Conservation (phyloP, 2,329 filamentous ascomycete genomes). For the Xylariaceae sp. region DNA sequence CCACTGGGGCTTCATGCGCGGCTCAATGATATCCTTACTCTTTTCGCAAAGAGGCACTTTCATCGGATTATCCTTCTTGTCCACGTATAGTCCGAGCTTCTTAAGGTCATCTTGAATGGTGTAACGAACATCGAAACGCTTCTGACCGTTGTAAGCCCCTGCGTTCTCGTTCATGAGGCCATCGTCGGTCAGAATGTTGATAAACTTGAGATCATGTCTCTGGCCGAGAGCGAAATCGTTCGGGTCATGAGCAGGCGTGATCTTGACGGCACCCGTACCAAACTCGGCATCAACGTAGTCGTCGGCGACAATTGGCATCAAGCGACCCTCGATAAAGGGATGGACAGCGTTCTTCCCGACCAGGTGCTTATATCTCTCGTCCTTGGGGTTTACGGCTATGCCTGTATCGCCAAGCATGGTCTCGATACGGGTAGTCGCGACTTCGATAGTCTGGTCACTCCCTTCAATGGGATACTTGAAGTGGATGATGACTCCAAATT, state of each 20-base stretch:
- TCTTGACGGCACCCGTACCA: slow-evolving; percentile 93
- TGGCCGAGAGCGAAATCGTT: slow-evolving; percentile 83
- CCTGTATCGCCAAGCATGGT: slow-evolving; percentile 92
- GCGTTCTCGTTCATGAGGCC: slow-evolving; percentile 14
- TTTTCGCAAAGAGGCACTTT: slow-evolving; percentile 43
- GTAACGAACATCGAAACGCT: slow-evolving; percentile 13
- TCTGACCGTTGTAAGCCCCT: slow-evolving; percentile 12
- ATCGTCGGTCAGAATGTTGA: slow-evolving; percentile 29
- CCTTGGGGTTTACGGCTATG: slow-evolving; percentile 85
- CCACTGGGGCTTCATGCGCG: slow-evolving; percentile 92
- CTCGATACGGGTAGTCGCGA: slow-evolving; percentile 87
- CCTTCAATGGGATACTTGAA: slow-evolving; percentile 88
- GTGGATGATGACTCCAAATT: slow-evolving; percentile 83
- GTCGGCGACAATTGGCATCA: slow-evolving; percentile 78
- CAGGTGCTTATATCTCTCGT: slow-evolving; percentile 77
- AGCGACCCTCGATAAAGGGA: slow-evolving; percentile 66
- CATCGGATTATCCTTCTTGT: slow-evolving; percentile 14
- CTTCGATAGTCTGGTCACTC: slow-evolving; percentile 72
- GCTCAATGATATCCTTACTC: slow-evolving; percentile 90
- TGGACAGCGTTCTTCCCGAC: slow-evolving; percentile 79
- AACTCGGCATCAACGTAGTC: slow-evolving; percentile 86
- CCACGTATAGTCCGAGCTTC: slow-evolving; percentile 9
- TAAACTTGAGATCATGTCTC: slow-evolving; percentile 55
- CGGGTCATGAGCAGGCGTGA: slow-evolving; percentile 88
- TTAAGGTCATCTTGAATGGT: slow-evolving; percentile 11